These are phyloP conservation scores for Antrodiella citrinella DNA, from an alignment of 768 basidiomycete species.

Conservation along the genomic window DNA sequence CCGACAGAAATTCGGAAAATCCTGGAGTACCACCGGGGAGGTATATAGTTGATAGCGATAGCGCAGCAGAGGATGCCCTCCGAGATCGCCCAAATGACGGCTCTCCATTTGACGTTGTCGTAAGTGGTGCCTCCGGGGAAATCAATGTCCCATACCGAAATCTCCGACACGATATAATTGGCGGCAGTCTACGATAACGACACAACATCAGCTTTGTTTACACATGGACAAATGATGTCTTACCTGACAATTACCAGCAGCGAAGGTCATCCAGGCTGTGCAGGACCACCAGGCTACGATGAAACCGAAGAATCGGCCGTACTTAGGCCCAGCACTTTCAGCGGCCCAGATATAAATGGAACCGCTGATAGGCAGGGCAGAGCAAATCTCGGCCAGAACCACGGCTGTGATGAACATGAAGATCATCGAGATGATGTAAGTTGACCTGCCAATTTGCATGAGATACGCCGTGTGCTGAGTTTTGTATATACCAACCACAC, in stretches of 20 bases:
- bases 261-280: conserved; percentile 95
- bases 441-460: no score
- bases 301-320: conserved; percentile 82
- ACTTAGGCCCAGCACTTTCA: conserved; percentile 83
- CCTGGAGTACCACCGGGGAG: conserved; percentile 62
- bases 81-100: conserved; percentile 76
- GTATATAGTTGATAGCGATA: conserved; percentile 80
- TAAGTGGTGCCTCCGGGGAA: conserved; percentile 74
- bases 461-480: no score
- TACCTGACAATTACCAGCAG: conserved; percentile 83
- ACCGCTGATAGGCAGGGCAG: conserved; percentile 77
- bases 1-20: conserved; percentile 72
- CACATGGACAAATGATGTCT: conserved; percentile 10
- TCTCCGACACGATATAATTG: conserved; percentile 82
- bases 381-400: conserved; percentile 86
- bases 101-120: conserved; percentile 77
- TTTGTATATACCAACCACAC: conserved; percentile 48
- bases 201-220: background rate
- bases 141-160: conserved; percentile 70
- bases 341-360: conserved; percentile 96
- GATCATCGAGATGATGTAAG: conserved; percentile 71
- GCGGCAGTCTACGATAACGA: conserved; percentile 56
- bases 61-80: conserved; percentile 64
- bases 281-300: conserved; percentile 90
- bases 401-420: conserved; percentile 87